A percentile compares a stretch with the other conserved stretches of the same genome.
phyloP scores from a whole-genome alignment of 306 rosid genomes.

The Urtica urens region DNA sequence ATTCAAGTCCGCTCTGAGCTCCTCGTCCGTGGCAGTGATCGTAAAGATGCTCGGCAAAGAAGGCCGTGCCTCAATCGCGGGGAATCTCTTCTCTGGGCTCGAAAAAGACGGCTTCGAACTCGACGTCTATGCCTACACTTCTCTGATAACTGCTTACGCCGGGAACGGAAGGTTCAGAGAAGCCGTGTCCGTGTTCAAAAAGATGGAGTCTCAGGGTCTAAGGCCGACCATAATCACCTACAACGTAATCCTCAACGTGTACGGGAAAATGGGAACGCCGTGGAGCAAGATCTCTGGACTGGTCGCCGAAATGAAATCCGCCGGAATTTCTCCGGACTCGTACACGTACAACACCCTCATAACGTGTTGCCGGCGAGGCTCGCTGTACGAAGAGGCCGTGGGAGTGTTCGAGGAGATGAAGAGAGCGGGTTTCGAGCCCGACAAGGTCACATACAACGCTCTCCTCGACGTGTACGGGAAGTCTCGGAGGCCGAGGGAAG shows the following conservation, averaged over 20 bases:
- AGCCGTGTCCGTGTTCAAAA: slow-evolving; percentile 51
- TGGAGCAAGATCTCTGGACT: slow-evolving; percentile 50
- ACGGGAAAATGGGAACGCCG: slow-evolving; percentile 90
- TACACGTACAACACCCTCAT: slow-evolving; percentile 79
- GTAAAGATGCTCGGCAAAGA: slow-evolving; percentile 62
- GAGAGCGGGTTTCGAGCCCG: slow-evolving; percentile 44
- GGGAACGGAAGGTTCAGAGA: slow-evolving; percentile 58
- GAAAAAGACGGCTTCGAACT: slow-evolving; percentile 38
- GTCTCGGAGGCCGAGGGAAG: slow-evolving; percentile 67
- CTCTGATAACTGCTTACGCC: slow-evolving; percentile 63
- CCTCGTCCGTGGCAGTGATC: slow-evolving; percentile 51
- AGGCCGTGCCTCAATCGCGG: slow-evolving; percentile 43
- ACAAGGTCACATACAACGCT: slow-evolving; percentile 71
- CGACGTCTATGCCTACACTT: slow-evolving; percentile 79
- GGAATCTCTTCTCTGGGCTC: slow-evolving; percentile 41
- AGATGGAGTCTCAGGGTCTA: slow-evolving; percentile 65
- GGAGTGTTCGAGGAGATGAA: slow-evolving; percentile 52
- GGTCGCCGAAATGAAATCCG: slow-evolving; percentile 41
- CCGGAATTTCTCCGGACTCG: slow-evolving; percentile 60
- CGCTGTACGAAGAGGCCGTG: slow-evolving; percentile 61
- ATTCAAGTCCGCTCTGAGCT: slow-evolving; percentile 22
- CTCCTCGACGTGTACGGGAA: slow-evolving; percentile 89
- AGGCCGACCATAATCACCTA: slow-evolving; percentile 64
- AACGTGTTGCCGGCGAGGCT: slow-evolving; percentile 62
- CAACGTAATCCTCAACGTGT: slow-evolving; percentile 65